A percentile compares a stretch with the other conserved stretches of the same genome.
Evolutionary conservation across 2,329 filamentous ascomycete genomes (phyloP).

Genomic region (Penicillium sp.): DNA sequence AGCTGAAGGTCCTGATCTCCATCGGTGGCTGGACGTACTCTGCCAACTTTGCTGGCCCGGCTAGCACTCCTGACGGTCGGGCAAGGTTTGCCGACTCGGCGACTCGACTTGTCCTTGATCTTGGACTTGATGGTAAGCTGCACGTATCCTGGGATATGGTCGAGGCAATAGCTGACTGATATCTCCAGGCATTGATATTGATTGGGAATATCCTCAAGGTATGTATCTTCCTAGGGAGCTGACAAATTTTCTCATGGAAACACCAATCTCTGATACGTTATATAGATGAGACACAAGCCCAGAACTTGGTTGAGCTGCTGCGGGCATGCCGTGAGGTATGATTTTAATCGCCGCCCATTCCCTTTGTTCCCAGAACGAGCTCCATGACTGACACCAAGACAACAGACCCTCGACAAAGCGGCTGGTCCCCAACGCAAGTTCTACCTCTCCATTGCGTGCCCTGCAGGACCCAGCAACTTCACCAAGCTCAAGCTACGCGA

Average conservation of each 20-base stretch:
- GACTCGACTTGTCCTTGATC: slow-evolving; percentile 72
- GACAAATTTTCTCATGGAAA: not conserved
- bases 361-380: not conserved
- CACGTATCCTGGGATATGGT: slow-evolving; percentile 7
- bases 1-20: slow-evolving; percentile 77
- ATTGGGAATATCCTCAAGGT: slow-evolving; percentile 52
- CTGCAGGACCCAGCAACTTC: slow-evolving; percentile 50
- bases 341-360: not conserved
- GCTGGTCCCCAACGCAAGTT: slow-evolving; percentile 47
- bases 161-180: not conserved
- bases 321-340: slow-evolving; percentile 43
- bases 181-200: slow-evolving; percentile 44
- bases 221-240: slow-evolving; percentile 2
- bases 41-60: slow-evolving; percentile 71
- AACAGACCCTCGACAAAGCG: slow-evolving; percentile 39
- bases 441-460: slow-evolving; percentile 52
- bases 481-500: slow-evolving; percentile 43
- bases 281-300: slow-evolving; percentile 44
- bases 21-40: slow-evolving; percentile 82
- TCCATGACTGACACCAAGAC: slow-evolving; percentile 8
- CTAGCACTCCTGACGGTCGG: slow-evolving; percentile 60
- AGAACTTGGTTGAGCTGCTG: slow-evolving; percentile 47
- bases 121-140: slow-evolving; percentile 62
- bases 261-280: slow-evolving; percentile 12
- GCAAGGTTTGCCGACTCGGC: slow-evolving; percentile 66